These are phyloP conservation scores for Nepenthes alata DNA, from an alignment of 179 eudicot genomes.

Conservation along the genomic window DNA sequence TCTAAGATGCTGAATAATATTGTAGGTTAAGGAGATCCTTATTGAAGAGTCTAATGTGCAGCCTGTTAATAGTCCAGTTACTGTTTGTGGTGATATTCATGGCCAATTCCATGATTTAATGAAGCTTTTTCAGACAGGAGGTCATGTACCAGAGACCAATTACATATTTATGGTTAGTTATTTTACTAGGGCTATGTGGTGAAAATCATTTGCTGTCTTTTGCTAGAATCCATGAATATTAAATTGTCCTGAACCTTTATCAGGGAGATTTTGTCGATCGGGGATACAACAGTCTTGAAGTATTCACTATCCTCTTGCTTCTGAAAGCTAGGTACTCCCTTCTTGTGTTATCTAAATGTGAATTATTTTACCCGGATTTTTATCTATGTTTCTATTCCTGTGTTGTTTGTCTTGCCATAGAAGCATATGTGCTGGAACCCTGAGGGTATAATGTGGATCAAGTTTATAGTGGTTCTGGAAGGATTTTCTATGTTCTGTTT, in stretches of 20 bases:
- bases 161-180: constrained; percentile 73
- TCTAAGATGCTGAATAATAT: background rate
- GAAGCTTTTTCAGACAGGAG: constrained; percentile 87
- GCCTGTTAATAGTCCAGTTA: constrained; percentile 89
- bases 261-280: constrained; percentile 99
- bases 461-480: too few species aligned
- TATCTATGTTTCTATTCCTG: too few species aligned
- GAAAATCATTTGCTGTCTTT: constrained; percentile 3
- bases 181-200: background rate
- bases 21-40: constrained; percentile 72
- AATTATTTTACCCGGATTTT: too few species aligned
- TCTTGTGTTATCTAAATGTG: background rate
- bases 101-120: constrained; percentile 84
- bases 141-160: constrained; percentile 83
- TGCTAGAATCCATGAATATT: constrained; percentile 4
- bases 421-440: too few species aligned
- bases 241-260: constrained; percentile 6
- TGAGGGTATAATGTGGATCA: too few species aligned
- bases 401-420: too few species aligned
- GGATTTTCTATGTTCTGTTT: too few species aligned
- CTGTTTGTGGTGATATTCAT: constrained; percentile 87
- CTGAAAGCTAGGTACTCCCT: constrained; percentile 84
- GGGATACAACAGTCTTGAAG: constrained; percentile 98
- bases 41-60: constrained; percentile 88
- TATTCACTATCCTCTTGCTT: constrained; percentile 92